Evolutionary conservation across 345 rosid species (phyloP).

Genomic region (Nephelium lappaceum): DNA sequence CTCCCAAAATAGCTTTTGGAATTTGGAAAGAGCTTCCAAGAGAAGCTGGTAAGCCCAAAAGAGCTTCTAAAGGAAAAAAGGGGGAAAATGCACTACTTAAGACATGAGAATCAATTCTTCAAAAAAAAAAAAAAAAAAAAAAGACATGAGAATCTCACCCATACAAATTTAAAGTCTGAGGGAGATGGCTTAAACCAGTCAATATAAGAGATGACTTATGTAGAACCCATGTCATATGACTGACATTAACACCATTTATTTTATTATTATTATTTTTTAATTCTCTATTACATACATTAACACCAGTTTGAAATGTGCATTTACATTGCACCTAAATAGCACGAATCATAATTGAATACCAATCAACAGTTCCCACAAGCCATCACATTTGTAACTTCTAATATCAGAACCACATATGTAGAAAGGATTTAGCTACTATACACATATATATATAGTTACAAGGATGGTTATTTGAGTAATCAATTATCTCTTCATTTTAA

Average conservation of each 20-base stretch:
- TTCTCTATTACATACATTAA: neutral
- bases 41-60: too few species aligned
- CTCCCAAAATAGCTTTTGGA: too few species aligned
- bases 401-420: neutral
- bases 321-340: neutral
- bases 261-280: neutral
- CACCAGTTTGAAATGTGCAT: neutral
- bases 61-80: too few species aligned
- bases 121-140: too few species aligned
- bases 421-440: neutral
- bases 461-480: too few species aligned
- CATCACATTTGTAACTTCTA: neutral
- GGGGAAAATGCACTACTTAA: too few species aligned
- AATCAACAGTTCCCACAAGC: neutral
- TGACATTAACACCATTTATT: neutral
- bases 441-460: too few species aligned
- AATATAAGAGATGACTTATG: neutral
- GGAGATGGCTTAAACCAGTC: neutral
- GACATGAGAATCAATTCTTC: too few species aligned
- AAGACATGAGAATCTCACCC: too few species aligned
- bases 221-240: neutral
- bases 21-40: too few species aligned
- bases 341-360: neutral
- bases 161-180: neutral
- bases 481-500: too few species aligned